Conservation (phyloP, 139 green algal genomes). For the Raphidocelis subcapitata region DNA sequence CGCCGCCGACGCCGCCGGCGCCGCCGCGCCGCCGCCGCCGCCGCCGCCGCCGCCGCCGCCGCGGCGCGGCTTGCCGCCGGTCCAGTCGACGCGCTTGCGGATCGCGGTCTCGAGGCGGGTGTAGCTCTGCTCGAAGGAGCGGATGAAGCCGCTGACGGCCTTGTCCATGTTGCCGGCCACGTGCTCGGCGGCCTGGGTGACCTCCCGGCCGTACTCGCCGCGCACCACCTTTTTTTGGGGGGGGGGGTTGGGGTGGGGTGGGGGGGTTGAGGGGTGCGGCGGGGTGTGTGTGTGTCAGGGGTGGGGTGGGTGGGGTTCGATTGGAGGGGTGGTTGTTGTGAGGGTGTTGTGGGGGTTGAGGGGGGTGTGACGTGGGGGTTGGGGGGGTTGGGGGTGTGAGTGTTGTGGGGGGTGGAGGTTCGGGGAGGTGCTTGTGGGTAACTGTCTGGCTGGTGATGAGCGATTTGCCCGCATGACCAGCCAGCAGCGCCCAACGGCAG, state of each 20-base stretch:
- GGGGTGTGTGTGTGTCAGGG: background rate
- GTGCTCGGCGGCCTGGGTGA: constrained; percentile 24
- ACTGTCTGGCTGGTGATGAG: too few species aligned
- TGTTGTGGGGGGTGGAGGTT: too few species aligned
- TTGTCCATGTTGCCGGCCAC: constrained; percentile 43
- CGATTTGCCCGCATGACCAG: too few species aligned
- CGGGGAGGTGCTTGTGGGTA: too few species aligned
- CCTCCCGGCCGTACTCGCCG: constrained; percentile 21
- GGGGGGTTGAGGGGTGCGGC: background rate
- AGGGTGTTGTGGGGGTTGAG: background rate
- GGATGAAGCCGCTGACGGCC: constrained; percentile 51
- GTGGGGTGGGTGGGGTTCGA: background rate
- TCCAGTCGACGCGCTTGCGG: constrained; percentile 31
- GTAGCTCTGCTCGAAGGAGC: constrained; percentile 53
- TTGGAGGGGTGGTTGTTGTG: background rate
- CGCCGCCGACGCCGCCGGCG: background rate
- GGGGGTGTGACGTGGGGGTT: background rate
- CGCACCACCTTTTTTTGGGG: constrained; percentile 18
- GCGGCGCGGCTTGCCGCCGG: background rate
- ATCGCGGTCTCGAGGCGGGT: constrained; percentile 39
- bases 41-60: background rate
- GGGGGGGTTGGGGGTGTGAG: background rate
- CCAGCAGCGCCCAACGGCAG: too few species aligned
- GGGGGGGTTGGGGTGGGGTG: background rate
- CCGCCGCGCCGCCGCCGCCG: too few species aligned